These are phyloP conservation scores for Elongisporangium undulatum DNA, from an alignment of 352 stramenopile species.

Conservation along the genomic window DNA sequence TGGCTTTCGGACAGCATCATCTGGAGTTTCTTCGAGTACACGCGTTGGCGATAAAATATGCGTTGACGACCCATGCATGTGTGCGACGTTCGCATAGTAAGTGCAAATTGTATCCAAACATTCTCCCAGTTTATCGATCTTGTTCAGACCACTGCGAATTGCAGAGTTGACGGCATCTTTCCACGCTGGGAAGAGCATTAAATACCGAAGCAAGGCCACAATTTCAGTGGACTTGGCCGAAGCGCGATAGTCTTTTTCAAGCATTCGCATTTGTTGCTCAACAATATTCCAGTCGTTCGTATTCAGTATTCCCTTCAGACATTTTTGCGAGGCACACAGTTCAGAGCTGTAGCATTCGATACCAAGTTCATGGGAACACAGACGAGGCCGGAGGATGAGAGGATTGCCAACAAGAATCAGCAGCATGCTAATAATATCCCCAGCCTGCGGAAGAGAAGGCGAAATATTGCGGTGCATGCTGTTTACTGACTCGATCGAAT, in stretches of 20 bases:
- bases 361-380: conserved; percentile 80
- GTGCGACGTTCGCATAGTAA: conserved; percentile 58
- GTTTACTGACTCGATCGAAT: conserved; percentile 75
- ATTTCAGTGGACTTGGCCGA: conserved; percentile 58
- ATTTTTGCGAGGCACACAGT: conserved; percentile 63
- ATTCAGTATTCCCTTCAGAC: conserved; percentile 46
- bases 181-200: conserved; percentile 76
- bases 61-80: conserved; percentile 9
- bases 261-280: conserved; percentile 6
- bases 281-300: conserved; percentile 18
- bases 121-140: conserved; percentile 40
- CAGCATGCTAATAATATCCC: conserved; percentile 49
- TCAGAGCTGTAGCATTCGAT: conserved; percentile 61
- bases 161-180: conserved; percentile 72
- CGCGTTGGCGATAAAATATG: background rate
- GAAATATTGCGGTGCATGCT: conserved; percentile 43
- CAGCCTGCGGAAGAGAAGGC: conserved; percentile 13
- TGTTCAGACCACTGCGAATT: conserved; percentile 45
- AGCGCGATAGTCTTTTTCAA: conserved; percentile 10
- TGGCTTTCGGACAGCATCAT: conserved; percentile 38
- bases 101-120: conserved; percentile 57
- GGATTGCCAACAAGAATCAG: conserved; percentile 64
- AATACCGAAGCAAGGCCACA: conserved; percentile 61
- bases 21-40: background rate
- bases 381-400: conserved; percentile 51